Base-by-base conservation (phyloP, 805 yeast species). In the Candida nitratophila region DNA sequence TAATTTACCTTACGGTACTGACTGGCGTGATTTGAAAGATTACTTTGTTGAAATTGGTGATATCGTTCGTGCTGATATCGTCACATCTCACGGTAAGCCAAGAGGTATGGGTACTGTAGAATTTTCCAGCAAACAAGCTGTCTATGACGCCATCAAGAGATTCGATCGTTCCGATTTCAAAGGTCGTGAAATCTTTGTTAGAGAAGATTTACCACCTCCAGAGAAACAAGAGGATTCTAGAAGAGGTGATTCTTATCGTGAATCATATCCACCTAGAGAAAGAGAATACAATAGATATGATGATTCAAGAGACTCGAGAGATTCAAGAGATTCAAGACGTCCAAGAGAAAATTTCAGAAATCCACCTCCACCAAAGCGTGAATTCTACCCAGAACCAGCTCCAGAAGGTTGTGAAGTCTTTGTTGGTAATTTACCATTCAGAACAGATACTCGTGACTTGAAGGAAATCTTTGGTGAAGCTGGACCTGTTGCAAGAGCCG, bases 51-150 rank as follows among this genome's bases (percentile, higher is more conserved):
- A 63, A 24, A 74, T 74, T 34, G 89, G 89, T 37, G 75, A 71
- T 26, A 83, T 89, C 43, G 72, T 81, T 19, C 76, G 86, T 50
- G 95, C 96, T 3, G 96, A 89, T 61, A 82, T 90, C 43, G 83
- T 88, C 38, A 80, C 82, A 2, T 73, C 77, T 48, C 77, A 82
- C 53, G 95, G 95, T 45, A 83, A 83, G 56, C 83, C 88, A 57
- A 73, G 91, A 65, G 95, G 95, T 49, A 84, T 83, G 91, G 91
- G 90, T 35, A 86, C 96, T 21, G 96, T 89, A 36, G 96, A 89
- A 63, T 90, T 83, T 56, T 69, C 79, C 12, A 69, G 69, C 46
- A 71, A 71, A 47, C 81, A 74, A 16, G 83, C 79, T 44, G 96
- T 87, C 6, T 73, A 70, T 39, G 71, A 68, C 21, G 96, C 96